phyloP scores from a whole-genome alignment of 164 flowering plant species.

The Annona cherimola region DNA sequence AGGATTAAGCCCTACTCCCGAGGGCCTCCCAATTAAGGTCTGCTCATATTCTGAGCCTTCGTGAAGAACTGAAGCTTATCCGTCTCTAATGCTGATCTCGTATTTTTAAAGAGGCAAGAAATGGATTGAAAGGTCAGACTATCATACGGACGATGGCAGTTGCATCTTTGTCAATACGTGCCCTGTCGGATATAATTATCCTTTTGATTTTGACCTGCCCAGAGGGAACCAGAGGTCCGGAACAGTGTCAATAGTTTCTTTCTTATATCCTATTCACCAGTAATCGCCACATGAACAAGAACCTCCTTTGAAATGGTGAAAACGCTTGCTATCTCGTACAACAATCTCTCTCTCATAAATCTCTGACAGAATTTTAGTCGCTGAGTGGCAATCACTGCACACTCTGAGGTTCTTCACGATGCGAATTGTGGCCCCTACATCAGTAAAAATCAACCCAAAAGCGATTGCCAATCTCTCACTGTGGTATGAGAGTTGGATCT shows the following conservation, averaged over 20 bases:
- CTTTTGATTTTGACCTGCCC: too few relatives aligned
- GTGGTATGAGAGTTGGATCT: conserved; percentile 5
- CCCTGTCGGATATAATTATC: background rate
- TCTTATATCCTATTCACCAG: conserved; percentile 1
- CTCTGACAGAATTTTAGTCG: conserved; percentile 5
- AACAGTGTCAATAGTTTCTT: too few relatives aligned
- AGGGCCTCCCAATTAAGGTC: too few relatives aligned
- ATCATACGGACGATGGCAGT: too few relatives aligned
- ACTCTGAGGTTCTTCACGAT: conserved; percentile 12
- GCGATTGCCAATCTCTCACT: conserved; percentile 13
- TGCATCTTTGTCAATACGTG: background rate
- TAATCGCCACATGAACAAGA: conserved; percentile 8
- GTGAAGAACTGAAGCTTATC: too few relatives aligned
- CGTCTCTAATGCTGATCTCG: too few relatives aligned
- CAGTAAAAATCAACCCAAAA: conserved; percentile 3
- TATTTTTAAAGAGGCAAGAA: too few relatives aligned
- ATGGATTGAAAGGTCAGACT: too few relatives aligned
- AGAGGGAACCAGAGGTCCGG: too few relatives aligned
- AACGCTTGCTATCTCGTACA: conserved; percentile 8
- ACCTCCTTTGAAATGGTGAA: conserved; percentile 10
- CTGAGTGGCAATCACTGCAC: conserved; percentile 7
- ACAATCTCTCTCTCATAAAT: conserved; percentile 8
- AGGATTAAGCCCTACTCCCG: too few relatives aligned
- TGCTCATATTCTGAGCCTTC: too few relatives aligned
- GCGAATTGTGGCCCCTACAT: background rate